These are phyloP conservation scores for Candida chauliodis DNA, from an alignment of 805 yeast genomes.

Conservation along the genomic window DNA sequence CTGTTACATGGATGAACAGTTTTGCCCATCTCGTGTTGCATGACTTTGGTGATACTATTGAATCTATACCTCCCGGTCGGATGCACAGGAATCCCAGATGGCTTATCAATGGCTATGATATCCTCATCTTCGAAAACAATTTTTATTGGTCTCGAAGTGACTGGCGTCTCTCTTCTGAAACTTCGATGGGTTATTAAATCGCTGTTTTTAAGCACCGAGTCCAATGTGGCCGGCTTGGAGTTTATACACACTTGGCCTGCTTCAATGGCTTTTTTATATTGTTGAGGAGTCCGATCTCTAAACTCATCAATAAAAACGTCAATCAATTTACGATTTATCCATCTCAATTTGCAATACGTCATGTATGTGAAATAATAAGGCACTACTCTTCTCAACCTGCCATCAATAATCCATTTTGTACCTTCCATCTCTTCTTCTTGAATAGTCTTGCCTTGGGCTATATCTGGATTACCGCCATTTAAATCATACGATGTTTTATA, in stretches of 20 bases:
- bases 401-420: slow-evolving; percentile 53
- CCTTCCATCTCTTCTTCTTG: slow-evolving; percentile 58
- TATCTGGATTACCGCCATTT: slow-evolving; percentile 30
- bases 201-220: slow-evolving; percentile 72
- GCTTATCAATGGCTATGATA: slow-evolving; percentile 83
- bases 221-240: slow-evolving; percentile 56
- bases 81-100: slow-evolving; percentile 93
- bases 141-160: slow-evolving; percentile 53
- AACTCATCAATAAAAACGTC: slow-evolving; percentile 86
- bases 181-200: slow-evolving; percentile 74
- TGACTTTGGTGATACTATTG: slow-evolving; percentile 70
- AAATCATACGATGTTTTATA: slow-evolving; percentile 38
- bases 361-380: slow-evolving; percentile 89
- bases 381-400: slow-evolving; percentile 63
- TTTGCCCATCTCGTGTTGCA: slow-evolving; percentile 66
- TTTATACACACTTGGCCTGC: slow-evolving; percentile 77
- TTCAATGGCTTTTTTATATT: slow-evolving; percentile 50
- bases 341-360: slow-evolving; percentile 86
- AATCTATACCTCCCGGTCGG: slow-evolving; percentile 86
- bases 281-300: slow-evolving; percentile 67
- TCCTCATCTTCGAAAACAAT: slow-evolving; percentile 74
- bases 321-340: slow-evolving; percentile 79
- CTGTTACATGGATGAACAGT: slow-evolving; percentile 80
- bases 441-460: slow-evolving; percentile 31
- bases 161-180: slow-evolving; percentile 91